A percentile compares a stretch with the other conserved stretches of the same genome.
phyloP scores from a whole-genome alignment of 805 yeast genomes.

The Brettanomyces nanus region DNA sequence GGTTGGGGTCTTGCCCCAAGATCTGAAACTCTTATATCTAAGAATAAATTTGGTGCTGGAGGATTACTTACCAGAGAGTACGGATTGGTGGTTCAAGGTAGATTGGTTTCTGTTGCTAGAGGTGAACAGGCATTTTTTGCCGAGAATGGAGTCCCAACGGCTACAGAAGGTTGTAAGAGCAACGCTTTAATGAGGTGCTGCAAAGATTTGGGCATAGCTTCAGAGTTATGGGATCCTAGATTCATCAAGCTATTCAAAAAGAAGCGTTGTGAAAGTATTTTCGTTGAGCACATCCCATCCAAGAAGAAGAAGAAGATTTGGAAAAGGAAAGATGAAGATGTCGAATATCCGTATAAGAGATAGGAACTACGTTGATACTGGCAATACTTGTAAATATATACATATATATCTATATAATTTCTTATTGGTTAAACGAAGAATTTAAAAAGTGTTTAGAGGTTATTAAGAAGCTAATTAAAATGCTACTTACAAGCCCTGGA shows the following conservation, averaged over 20 bases:
- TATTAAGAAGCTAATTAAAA: no score
- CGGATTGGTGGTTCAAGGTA: slow-evolving; percentile 78
- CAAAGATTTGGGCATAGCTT: slow-evolving; percentile 93
- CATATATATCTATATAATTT: no score
- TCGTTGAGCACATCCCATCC: slow-evolving; percentile 75
- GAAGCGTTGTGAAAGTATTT: slow-evolving; percentile 66
- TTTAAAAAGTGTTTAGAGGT: no score
- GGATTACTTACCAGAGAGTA: slow-evolving; percentile 76
- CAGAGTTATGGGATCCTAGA: slow-evolving; percentile 95
- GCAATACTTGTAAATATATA: background rate
- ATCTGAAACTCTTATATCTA: slow-evolving; percentile 71
- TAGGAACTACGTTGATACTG: slow-evolving; percentile 7
- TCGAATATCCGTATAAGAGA: slow-evolving; percentile 78
- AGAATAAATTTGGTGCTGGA: slow-evolving; percentile 30
- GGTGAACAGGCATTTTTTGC: slow-evolving; percentile 93
- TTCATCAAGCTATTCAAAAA: slow-evolving; percentile 68
- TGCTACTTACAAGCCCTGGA: slow-evolving; percentile 46
- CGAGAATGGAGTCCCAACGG: slow-evolving; percentile 84
- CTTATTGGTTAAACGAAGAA: background rate
- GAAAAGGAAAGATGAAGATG: slow-evolving; percentile 76
- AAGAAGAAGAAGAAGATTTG: slow-evolving; percentile 86
- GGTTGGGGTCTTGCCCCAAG: slow-evolving; percentile 98
- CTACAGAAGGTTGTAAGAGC: slow-evolving; percentile 94
- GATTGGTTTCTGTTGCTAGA: slow-evolving; percentile 83
- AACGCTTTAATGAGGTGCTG: slow-evolving; percentile 98